Base-by-base conservation (phyloP, 2,329 filamentous ascomycete genomes). In the Scortechinia acanthostroma region DNA sequence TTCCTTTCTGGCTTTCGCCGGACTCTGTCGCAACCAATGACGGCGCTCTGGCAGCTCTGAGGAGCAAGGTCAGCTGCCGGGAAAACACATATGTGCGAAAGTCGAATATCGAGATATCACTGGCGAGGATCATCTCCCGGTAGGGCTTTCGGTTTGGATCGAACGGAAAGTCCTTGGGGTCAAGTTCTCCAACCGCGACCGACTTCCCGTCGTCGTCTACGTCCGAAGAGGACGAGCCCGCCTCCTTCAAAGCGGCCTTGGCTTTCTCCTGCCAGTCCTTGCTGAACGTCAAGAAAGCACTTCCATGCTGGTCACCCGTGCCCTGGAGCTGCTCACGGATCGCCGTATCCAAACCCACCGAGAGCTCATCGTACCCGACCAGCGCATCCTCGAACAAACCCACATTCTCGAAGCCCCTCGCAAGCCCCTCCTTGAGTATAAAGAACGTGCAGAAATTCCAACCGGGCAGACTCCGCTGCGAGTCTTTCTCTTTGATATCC, bases 361-460 rank as follows among this genome's bases (percentile, higher is more conserved):
- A 87, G 6, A 98, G 78, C 66, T 98, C 91, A 60, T 97, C 93
- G 54, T 98, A 98, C 14, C 90, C 89, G 3, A 93, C 87, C 30
- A 98, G 68, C 2, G 93, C 91, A 71, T 98, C 93, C 58, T 98
- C 93, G 5, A 96, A 88, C 6, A 98, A 71, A 1, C 94, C 94
- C 2, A 97, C 91, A 58, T 88, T 97, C 62, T 98, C 94, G 53
- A 98, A 95, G 0, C 91, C 94, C 52, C 88, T 78, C 1, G 93
- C 91, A 25, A 98, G 69, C 0, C 93, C 93, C 62, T 98, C 93
- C 58, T 98, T 98, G 5, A 98, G 73, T 15, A 98, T 91, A 60
- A 98, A 98, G 60, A 98, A 98, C 0, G 93, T 98, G 64, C 93
- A 97, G 59, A 98, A 98, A 58, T 98, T 98, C 93, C 93, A 98